phyloP scores from a whole-genome alignment of 2,329 filamentous ascomycete species.

The Colletotrichum sp. region DNA sequence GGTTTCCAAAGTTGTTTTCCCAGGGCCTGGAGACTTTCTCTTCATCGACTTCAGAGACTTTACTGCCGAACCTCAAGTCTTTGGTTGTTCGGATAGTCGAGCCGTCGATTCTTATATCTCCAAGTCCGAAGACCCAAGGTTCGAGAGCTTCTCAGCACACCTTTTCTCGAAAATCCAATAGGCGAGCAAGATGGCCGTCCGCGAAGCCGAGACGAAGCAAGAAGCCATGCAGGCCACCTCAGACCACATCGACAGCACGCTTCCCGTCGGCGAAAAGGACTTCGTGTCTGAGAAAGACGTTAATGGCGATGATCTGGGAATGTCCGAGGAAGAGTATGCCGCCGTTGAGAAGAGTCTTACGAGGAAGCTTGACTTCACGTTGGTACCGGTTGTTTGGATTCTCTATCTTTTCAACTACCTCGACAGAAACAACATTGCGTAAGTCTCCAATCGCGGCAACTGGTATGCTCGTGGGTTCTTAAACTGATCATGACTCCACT shows the following conservation, averaged over 20 bases:
- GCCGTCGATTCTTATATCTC: background rate
- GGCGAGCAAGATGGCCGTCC: background rate
- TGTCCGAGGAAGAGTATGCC: background rate
- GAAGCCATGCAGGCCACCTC: background rate
- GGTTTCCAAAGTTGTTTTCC: background rate
- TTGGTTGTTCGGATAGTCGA: background rate
- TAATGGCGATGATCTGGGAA: background rate
- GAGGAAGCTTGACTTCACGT: conserved; percentile 26
- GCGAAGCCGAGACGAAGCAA: background rate
- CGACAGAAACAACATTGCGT: conserved; percentile 17
- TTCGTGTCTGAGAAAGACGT: background rate
- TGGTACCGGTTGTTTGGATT: conserved; percentile 18
- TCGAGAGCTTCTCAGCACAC: too few species aligned
- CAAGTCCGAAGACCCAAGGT: too few species aligned
- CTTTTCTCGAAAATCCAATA: background rate
- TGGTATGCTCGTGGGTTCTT: background rate
- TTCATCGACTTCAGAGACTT: background rate
- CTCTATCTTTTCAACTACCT: conserved; percentile 11
- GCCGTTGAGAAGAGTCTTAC: conserved; percentile 9
- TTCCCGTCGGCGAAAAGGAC: background rate
- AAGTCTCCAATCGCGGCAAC: background rate
- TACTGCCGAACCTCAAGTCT: background rate
- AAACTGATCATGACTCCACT: background rate
- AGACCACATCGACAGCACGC: background rate
- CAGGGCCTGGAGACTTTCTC: background rate